A percentile compares a stretch with the other conserved stretches of the same genome.
Conservation (phyloP, 2,329 filamentous ascomycete species). For the Metarhizium robertsii region DNA sequence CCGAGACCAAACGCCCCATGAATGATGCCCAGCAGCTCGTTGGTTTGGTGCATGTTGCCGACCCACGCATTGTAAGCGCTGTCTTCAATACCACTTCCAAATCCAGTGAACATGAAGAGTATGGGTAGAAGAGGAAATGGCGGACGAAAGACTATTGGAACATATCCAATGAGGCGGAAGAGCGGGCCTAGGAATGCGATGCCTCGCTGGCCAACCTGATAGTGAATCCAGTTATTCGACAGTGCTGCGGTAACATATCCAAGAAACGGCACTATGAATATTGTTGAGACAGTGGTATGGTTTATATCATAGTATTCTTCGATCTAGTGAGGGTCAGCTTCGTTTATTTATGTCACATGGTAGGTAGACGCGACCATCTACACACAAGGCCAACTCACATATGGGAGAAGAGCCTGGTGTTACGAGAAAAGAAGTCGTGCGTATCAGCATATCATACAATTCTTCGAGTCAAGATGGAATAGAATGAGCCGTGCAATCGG, state of each 20-base stretch:
- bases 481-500: background rate
- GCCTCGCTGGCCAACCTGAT: conserved; percentile 37
- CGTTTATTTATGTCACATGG: background rate
- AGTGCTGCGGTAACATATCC: conserved; percentile 55
- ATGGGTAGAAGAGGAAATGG: conserved; percentile 59
- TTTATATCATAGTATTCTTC: conserved; percentile 47
- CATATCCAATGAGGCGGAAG: conserved; percentile 55
- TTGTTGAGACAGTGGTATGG: conserved; percentile 53
- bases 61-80: conserved; percentile 51
- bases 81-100: conserved; percentile 62
- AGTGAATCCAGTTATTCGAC: conserved; percentile 42
- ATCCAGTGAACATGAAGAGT: conserved; percentile 55
- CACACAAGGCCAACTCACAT: conserved; percentile 22
- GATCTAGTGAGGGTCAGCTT: conserved; percentile 12
- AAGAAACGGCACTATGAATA: conserved; percentile 56
- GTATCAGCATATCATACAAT: too few relatives aligned
- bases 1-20: conserved; percentile 66
- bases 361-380: background rate
- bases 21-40: conserved; percentile 64
- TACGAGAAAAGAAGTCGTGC: conserved; percentile 4
- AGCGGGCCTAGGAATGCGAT: conserved; percentile 56
- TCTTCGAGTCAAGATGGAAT: too few relatives aligned
- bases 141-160: conserved; percentile 57
- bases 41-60: conserved; percentile 63
- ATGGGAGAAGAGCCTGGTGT: conserved; percentile 36